Evolutionary conservation across 164 flowering plant species (phyloP).

Genomic region (Santalum album): DNA sequence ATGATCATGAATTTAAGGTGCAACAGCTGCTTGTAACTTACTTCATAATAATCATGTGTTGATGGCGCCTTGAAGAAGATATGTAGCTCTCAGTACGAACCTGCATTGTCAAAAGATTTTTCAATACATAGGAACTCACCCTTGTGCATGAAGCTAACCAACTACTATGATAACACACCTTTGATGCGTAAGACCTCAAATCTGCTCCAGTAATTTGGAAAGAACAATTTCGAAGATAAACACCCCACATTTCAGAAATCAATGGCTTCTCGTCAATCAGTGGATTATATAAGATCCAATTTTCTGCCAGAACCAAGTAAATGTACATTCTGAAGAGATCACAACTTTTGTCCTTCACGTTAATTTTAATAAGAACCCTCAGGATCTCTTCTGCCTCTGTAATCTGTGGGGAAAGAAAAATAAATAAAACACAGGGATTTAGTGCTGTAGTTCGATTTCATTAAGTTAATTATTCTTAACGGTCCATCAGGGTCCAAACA

Average conservation of each 20-base stretch:
- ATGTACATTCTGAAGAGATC: conserved; percentile 55
- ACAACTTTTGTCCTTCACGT: conserved; percentile 55
- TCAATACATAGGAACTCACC: background rate
- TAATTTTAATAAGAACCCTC: conserved; percentile 34
- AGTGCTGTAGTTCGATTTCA: too few species aligned
- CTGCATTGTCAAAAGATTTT: conserved; percentile 25
- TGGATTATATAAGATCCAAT: conserved; percentile 51
- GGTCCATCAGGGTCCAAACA: too few species aligned
- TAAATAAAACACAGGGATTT: too few species aligned
- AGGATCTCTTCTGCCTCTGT: conserved; percentile 44
- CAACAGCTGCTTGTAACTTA: background rate
- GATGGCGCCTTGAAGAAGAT: conserved; percentile 47
- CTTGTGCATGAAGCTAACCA: background rate
- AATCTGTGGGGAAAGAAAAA: conserved; percentile 21
- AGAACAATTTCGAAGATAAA: conserved; percentile 64
- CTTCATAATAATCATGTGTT: conserved; percentile 13
- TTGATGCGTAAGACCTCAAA: conserved; percentile 64
- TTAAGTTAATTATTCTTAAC: too few species aligned
- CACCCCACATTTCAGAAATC: conserved; percentile 47
- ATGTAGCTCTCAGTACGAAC: conserved; percentile 75
- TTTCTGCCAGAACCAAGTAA: conserved; percentile 54
- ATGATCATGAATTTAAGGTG: too few species aligned
- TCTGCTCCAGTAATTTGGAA: conserved; percentile 67
- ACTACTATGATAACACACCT: conserved; percentile 33
- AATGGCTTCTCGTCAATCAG: conserved; percentile 28